phyloP scores from a whole-genome alignment of 2,329 filamentous ascomycete genomes.

The Coleophoma cylindrospora region DNA sequence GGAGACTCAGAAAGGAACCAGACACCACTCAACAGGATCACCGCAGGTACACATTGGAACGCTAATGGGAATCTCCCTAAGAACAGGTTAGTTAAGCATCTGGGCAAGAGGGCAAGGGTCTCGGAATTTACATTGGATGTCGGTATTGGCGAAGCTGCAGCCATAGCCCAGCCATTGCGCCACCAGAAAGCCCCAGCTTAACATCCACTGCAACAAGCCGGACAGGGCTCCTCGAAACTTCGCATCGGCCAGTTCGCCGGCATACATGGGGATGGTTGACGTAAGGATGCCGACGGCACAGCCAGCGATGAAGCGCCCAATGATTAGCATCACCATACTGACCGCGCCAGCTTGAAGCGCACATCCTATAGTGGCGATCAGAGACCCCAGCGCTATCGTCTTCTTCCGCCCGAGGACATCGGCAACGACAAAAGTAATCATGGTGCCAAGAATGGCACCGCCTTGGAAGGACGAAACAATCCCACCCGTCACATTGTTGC shows the following conservation, averaged over 20 bases:
- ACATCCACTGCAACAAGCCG: conserved; percentile 20
- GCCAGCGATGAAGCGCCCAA: conserved; percentile 41
- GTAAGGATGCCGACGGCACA: conserved; percentile 40
- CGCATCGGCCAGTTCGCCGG: conserved; percentile 21
- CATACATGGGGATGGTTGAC: conserved; percentile 39
- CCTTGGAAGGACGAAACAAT: conserved; percentile 31
- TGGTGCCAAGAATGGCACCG: conserved; percentile 5
- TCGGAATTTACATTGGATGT: conserved; percentile 7
- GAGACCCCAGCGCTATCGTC: conserved; percentile 22
- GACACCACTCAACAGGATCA: conserved; percentile 45
- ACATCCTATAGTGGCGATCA: conserved; percentile 22
- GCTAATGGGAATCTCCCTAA: conserved; percentile 51
- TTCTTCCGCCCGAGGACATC: conserved; percentile 24
- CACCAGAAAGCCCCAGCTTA: conserved; percentile 21
- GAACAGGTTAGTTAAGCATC: background rate
- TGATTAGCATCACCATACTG: conserved; percentile 35
- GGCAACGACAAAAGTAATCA: conserved; percentile 19
- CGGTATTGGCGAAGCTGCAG: conserved; percentile 7
- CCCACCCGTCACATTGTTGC: conserved; percentile 21
- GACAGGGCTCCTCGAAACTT: conserved; percentile 15
- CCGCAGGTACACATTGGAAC: conserved; percentile 47
- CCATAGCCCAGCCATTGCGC: conserved; percentile 21
- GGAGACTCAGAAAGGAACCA: conserved; percentile 47
- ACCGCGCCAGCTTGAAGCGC: conserved; percentile 25
- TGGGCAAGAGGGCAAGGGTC: background rate